Conservation (phyloP, 1,284 basidiomycete genomes). For the Farysia itapuensis region DNA sequence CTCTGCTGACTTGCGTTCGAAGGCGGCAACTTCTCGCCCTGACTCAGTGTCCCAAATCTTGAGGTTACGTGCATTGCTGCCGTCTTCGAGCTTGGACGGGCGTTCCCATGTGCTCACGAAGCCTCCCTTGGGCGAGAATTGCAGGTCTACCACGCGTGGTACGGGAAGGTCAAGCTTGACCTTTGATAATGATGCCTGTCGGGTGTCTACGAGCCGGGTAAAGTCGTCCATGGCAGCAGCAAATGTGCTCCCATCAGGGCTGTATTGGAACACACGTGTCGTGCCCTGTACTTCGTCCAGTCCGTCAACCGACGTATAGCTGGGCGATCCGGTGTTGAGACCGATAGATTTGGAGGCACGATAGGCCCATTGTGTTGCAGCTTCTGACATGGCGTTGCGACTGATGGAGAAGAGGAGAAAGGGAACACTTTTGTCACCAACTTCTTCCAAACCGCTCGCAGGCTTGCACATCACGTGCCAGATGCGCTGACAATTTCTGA, state of each 20-base stretch:
- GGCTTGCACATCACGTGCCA: no score
- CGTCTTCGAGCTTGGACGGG: slow-evolving; percentile 75
- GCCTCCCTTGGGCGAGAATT: slow-evolving; percentile 87
- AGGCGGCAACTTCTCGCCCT: slow-evolving; percentile 76
- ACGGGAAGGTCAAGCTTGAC: slow-evolving; percentile 60
- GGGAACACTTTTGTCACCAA: no score
- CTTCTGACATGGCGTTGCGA: neutral
- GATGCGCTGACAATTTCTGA: no score
- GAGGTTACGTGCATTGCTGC: slow-evolving; percentile 76
- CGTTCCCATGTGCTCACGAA: slow-evolving; percentile 94
- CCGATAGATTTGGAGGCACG: slow-evolving; percentile 91
- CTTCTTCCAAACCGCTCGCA: no score
- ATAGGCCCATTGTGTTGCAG: slow-evolving; percentile 60
- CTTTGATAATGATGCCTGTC: slow-evolving; percentile 39
- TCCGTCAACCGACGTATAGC: slow-evolving; percentile 70
- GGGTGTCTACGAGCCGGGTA: slow-evolving; percentile 74
- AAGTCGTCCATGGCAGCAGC: slow-evolving; percentile 76
- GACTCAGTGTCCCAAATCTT: slow-evolving; percentile 79
- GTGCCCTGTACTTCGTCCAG: slow-evolving; percentile 69
- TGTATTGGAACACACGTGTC: slow-evolving; percentile 79
- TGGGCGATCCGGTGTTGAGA: slow-evolving; percentile 77
- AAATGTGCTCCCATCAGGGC: slow-evolving; percentile 80
- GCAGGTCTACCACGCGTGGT: slow-evolving; percentile 76
- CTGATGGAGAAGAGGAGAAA: neutral
- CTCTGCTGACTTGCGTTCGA: slow-evolving; percentile 80